Evolutionary conservation across 495 filamentous ascomycete genomes (phyloP), one percentile per base, ranked within the genome.

Genomic region (Talaromyces proteolyticus): DNA sequence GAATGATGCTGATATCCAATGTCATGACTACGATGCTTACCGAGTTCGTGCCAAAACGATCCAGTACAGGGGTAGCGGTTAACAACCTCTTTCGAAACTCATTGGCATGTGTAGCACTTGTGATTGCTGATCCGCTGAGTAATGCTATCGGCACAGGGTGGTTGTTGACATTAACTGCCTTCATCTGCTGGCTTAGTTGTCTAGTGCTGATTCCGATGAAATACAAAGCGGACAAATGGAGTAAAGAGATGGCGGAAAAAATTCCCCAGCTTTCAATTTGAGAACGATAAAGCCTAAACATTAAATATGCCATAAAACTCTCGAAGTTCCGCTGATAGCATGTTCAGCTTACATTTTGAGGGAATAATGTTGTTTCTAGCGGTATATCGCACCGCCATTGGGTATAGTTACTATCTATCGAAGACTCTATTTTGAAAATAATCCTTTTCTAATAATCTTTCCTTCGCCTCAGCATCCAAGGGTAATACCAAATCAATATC

Each of bases 81-180:
- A 89, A 89, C 57, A 89, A 89, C 55, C 68, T 87, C 59, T 69
- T 87, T 24, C 64, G 85, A 22, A 88, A 87, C 50, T 83, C 87
- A 11, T 82, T 85, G 45, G 73, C 72, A 14, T 88, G 80, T 52
- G 72, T 83, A 0, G 85, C 80, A 0, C 73, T 67, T 20, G 60
- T 86, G 3, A 66, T 86, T 2, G 76, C 80, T 0, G 68, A 82
- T 59, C 85, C 86, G 3, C 56, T 87, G 18, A 82, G 89, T 43
- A 54, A 70, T 1, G 81, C 74, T 5, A 81, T 89, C 56, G 87
- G 87, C 7, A 77, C 79, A 56, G 87, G 86, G 2, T 88, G 85
- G 84, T 44, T 88, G 52, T 80, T 82, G 53, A 88, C 87, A 14
- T 77, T 77, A 23, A 49, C 88, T 1, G 81, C 73, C 0, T 44